Evolutionary conservation across 2,329 filamentous ascomycete genomes (phyloP).

Genomic region (Fusarium sp.): DNA sequence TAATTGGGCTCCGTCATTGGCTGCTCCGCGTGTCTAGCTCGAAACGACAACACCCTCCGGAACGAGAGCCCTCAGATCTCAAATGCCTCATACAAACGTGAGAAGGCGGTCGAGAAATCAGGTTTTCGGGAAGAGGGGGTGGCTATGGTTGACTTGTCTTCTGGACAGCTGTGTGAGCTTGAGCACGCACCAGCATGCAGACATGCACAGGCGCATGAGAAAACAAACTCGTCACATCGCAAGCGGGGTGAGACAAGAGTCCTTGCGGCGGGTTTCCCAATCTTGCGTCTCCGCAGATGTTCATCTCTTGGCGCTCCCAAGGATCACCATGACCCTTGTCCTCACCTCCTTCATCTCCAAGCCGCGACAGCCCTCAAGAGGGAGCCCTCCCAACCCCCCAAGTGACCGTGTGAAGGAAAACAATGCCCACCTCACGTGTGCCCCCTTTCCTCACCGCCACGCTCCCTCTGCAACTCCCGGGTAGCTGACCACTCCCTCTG

Average conservation of each 20-base stretch:
- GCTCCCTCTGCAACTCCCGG: neutral
- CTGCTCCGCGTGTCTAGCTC: neutral
- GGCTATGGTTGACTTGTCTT: neutral
- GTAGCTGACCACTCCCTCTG: neutral
- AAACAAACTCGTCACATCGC: neutral
- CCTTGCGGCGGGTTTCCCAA: neutral
- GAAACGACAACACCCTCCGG: neutral
- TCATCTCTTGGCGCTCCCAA: neutral
- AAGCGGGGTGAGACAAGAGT: neutral
- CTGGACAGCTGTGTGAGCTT: neutral
- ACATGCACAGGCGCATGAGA: neutral
- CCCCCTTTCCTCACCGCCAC: neutral
- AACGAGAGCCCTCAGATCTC: neutral
- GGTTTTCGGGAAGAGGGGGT: neutral
- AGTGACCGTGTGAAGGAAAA: neutral
- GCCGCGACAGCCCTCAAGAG: neutral
- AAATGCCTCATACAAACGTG: neutral
- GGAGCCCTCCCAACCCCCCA: no score
- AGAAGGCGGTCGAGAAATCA: neutral
- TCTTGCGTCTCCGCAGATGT: neutral
- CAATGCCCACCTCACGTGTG: neutral
- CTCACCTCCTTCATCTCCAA: neutral
- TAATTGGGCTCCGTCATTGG: conserved; percentile 4
- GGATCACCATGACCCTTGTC: neutral
- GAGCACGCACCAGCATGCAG: neutral